Evolutionary conservation across 352 stramenopile genomes (phyloP), one percentile per base, ranked within the genome.

Genomic region (Globisporangium okanoganense): DNA sequence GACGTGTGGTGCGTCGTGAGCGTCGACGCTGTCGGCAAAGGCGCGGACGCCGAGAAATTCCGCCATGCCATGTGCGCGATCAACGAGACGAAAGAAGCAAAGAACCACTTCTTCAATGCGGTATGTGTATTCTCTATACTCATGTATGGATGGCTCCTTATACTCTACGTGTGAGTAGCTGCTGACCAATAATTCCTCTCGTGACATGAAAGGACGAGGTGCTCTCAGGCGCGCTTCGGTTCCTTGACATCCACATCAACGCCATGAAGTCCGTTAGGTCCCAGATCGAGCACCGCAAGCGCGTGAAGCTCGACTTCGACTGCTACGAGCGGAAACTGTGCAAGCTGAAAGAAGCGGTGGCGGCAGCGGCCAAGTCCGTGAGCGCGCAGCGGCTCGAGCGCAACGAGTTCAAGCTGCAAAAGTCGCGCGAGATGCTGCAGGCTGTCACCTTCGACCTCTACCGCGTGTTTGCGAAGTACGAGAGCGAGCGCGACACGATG

Each of bases 1-100:
- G 80, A 90, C 25, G 80, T 92, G 27, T 92, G 80, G 80, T 89
- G 82, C 31, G 79, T 90, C 16, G 75, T 88, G 36, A 86, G 82
- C 27, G 82, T 82, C 24, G 77, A 87, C 31, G 71, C 73, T 2
- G 77, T 89, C 5, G 79, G 76, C 24, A 85, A 75, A 72, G 78
- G 73, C 20, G 66, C 76, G 1, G 80, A 92, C 51, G 76, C 82
- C 3, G 79, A 89, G 66, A 85, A 86, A 56, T 90, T 92, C 55
- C 75, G 76, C 2, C 76, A 88, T 52, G 75, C 79, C 14, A 88
- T 90, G 79, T 87, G 82, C 58, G 70, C 80, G 10, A 82, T 92
- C 68, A 88, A 88, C 62, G 78, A 88, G 66, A 84, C 78, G 12
- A 89, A 88, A 44, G 80, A 88, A 60, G 73, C 77, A 48, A 92